Evolutionary conservation across 805 yeast species (phyloP).

Genomic region (Ogataea corticis): DNA sequence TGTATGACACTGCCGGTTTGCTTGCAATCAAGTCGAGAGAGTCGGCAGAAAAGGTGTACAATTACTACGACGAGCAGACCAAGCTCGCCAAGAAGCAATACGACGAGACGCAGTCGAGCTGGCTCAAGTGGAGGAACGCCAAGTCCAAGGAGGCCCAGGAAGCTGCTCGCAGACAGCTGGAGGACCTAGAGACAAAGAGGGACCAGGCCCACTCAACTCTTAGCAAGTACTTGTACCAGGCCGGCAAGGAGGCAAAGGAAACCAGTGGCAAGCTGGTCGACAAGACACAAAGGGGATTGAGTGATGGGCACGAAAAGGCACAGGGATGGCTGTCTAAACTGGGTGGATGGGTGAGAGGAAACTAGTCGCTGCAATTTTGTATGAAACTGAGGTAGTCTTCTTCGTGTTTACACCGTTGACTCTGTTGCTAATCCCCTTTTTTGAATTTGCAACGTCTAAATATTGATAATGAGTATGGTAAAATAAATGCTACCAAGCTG

Average conservation of each 20-base stretch:
- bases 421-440: too few species aligned
- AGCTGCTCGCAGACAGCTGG: constrained; percentile 27
- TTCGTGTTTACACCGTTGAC: too few species aligned
- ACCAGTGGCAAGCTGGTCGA: constrained; percentile 17
- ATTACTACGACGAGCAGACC: constrained; percentile 27
- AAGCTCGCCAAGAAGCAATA: constrained; percentile 27
- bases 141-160: constrained; percentile 31
- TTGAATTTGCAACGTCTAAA: too few species aligned
- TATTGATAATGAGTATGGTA: too few species aligned
- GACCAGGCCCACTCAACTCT: constrained; percentile 27
- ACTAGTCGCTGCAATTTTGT: too few species aligned
- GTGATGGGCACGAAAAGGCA: constrained; percentile 22
- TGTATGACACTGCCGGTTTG: constrained; percentile 23
- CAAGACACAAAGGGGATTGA: constrained; percentile 18
- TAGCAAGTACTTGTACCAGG: constrained; percentile 13
- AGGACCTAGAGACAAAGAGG: constrained; percentile 21
- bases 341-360: constrained; percentile 25
- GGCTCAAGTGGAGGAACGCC: constrained; percentile 33
- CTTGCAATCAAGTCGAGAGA: constrained; percentile 23
- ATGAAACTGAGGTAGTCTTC: too few species aligned
- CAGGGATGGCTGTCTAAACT: constrained; percentile 24
- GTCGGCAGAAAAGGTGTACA: constrained; percentile 22
- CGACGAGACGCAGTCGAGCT: constrained; percentile 30
- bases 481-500: too few species aligned
- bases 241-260: constrained; percentile 13